Evolutionary conservation across 441 rosid species (phyloP), one percentile per base, ranked within the genome.

Genomic region (Pelargonium cotyledonis): DNA sequence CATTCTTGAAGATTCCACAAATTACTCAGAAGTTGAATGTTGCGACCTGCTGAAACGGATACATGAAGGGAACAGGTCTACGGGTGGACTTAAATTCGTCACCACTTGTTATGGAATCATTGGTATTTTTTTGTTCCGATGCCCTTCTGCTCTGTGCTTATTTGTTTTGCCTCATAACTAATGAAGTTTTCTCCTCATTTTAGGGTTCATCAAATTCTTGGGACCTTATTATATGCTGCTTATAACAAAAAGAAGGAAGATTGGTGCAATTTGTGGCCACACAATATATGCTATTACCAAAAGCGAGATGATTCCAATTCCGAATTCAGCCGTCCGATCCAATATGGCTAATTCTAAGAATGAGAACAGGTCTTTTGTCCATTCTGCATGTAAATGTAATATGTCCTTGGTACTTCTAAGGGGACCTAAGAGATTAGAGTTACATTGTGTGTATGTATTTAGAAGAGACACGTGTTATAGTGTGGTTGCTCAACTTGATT

Each of bases 361-460:
- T 62, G 95, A 87, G 80, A 89, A 84, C 85, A 89, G 92, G 95
- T 89, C 83, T 85, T 84, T 83, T 84, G 90, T 84, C 81, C 78
- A 82, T 86, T 81, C 77, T 85, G 82, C 85, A 75, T 84, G 88
- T 89, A 85, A 83, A 83, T 79, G 87, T 84, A 76, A 79, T 76
- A 19, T 84, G 85, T 84, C 79, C 80, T 81, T 70, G 75, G 82
- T 74, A 71, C 77, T 75, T 70, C 69, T 83, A 60, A 76, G 47
- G 47, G 73, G 81, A 83, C 77, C 67, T 77, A 73, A 65, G 80
- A 73, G 72, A 77, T 67, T 79, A 65, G 70, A 72, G 77, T 70
- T 80, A 18, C 61, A 55, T 21, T 16, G 18, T 18, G 29, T 18
- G 60, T 57, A 78, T 91, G 92, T 88, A 88, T 78, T 73, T 89